Conservation (phyloP, 2,329 filamentous ascomycete species). For the Mollisiaceae sp. region DNA sequence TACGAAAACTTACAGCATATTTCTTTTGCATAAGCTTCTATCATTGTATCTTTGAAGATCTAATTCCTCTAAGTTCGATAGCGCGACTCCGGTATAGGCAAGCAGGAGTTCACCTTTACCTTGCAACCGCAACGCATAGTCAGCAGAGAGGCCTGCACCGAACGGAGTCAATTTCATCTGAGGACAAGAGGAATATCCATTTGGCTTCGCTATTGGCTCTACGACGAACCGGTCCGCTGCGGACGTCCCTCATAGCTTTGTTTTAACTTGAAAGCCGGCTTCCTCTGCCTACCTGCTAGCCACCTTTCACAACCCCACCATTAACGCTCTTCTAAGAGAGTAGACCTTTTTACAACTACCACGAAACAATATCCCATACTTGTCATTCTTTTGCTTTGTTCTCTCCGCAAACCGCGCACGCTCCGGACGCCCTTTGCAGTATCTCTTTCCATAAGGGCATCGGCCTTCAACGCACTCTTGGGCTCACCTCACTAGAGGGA, state of each 20-base stretch:
- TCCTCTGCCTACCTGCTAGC: conserved; percentile 1
- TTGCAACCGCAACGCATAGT: background rate
- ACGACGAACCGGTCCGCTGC: background rate
- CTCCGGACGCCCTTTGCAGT: background rate
- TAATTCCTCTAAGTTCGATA: background rate
- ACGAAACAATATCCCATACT: conserved; percentile 3
- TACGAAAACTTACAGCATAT: background rate
- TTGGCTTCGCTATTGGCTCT: background rate
- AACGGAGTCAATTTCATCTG: background rate
- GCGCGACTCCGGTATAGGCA: background rate
- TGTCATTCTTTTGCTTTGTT: conserved; percentile 1
- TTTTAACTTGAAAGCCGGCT: background rate
- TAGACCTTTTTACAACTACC: background rate
- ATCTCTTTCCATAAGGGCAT: too few relatives aligned
- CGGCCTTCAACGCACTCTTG: too few relatives aligned
- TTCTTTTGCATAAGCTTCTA: background rate
- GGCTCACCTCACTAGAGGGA: background rate
- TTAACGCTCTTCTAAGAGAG: background rate
- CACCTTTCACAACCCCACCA: conserved; percentile 3
- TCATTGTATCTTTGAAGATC: background rate
- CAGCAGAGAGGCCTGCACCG: background rate
- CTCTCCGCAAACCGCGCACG: background rate
- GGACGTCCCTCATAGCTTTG: conserved; percentile 5
- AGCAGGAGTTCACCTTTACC: background rate
- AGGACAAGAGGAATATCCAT: background rate